Evolutionary conservation across 805 yeast species (phyloP), one percentile per base, ranked within the genome.

Genomic region (Candida ascalaphidarum): DNA sequence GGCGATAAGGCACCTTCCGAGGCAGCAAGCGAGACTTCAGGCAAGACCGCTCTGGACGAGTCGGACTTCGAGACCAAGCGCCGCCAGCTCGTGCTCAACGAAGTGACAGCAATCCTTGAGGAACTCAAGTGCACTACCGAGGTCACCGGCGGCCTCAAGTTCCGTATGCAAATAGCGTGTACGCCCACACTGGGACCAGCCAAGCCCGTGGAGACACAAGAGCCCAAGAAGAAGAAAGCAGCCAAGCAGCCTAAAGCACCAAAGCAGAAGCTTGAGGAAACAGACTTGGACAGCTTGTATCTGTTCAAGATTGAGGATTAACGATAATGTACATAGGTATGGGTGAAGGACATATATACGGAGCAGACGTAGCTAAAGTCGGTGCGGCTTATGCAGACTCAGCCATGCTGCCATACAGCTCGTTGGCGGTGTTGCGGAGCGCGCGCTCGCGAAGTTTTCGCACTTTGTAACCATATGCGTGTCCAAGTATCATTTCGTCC

Each of bases 401-500:
- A n/a, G n/a, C n/a, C n/a, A 53, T 41, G 33, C 56, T 48, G 8
- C 61, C 61, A 35, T 52, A 52, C 13, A 37, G 30, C n/a, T n/a
- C n/a, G 25, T 17, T 17, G 18, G 18, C 8, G 18, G 8, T 17
- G 18, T 17, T 17, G 18, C 18, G 18, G 18, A 17, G 28, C 18
- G 58, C 23, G 20, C 48, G 46, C 13, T 41, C 50, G 22, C 68
- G 36, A 27, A 62, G 41, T 37, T 55, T 58, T 26, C 53, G 49
- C 11, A 63, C 68, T 32, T 58, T 61, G 39, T 51, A 61, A 10
- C 68, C 68, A 40, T 49, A 61, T 23, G 41, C 48, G 40, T 62
- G 69, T 6, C 66, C 58, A 14, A 43, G 51, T 10, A 62, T 44
- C 14, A 37, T 41, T 26, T 63, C 66, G 27, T 61, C 68, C n/a